phyloP scores from a whole-genome alignment of 2,329 filamentous ascomycete species.

The Sclerotinia trifoliorum region DNA sequence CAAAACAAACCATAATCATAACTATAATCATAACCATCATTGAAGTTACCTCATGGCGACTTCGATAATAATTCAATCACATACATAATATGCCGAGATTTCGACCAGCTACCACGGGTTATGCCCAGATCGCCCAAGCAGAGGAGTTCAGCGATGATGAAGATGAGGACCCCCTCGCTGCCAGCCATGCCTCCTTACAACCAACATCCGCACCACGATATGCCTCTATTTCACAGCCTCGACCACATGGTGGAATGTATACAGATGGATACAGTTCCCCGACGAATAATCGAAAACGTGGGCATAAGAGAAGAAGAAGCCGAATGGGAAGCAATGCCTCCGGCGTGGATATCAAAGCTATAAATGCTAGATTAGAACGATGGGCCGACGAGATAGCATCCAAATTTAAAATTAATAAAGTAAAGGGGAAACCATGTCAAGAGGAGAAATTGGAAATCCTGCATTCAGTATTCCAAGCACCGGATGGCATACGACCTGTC shows the following conservation, averaged over 20 bases:
- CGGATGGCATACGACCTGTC: constrained; percentile 79
- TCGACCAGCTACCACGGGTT: constrained; percentile 71
- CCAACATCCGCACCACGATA: constrained; percentile 59
- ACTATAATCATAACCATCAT: neutral
- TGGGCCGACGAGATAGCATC: constrained; percentile 98
- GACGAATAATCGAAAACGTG: constrained; percentile 46
- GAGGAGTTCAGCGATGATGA: constrained; percentile 64
- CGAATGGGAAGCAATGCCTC: constrained; percentile 69
- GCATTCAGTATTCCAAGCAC: constrained; percentile 93
- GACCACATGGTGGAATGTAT: constrained; percentile 59
- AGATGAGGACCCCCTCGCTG: constrained; percentile 61
- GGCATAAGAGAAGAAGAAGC: constrained; percentile 44
- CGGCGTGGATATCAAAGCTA: constrained; percentile 95
- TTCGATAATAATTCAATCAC: constrained; percentile 5
- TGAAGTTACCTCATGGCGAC: constrained; percentile 16
- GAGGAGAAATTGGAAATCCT: constrained; percentile 93
- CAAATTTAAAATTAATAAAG: constrained; percentile 85
- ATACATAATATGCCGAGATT: constrained; percentile 35
- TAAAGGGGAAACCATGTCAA: constrained; percentile 70
- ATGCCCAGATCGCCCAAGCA: constrained; percentile 80
- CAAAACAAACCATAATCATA: neutral
- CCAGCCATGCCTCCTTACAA: constrained; percentile 54
- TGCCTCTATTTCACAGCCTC: constrained; percentile 61
- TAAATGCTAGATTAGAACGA: constrained; percentile 89
- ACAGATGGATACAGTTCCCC: constrained; percentile 45